Evolutionary conservation across 306 rosid species (phyloP), one percentile per base, ranked within the genome.

Genomic region (Vigna mungo): DNA sequence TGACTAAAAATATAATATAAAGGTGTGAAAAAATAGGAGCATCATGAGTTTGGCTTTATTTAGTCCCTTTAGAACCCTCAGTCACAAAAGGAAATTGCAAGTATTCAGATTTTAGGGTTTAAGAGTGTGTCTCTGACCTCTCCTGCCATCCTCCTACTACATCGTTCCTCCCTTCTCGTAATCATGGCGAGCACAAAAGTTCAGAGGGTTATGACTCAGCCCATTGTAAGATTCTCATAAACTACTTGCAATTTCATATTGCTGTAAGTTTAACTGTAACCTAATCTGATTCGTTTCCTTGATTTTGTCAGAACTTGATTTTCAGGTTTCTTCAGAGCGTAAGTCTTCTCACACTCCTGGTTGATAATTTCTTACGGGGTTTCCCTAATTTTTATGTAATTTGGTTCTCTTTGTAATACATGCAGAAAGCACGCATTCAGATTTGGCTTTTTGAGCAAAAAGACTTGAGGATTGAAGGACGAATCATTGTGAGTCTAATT

Each of bases 141-240:
- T 59, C 8, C 39, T 1, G 25, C 63, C 63, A 58, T 58, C 64
- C 4, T 23, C 63, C 6, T 23, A 0, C 37, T 8, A 39, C 9
- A 1, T 56, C 37, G 3, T 23, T 27, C 17, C 9, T 27, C 1
- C 8, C 6, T 25, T 25, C 6, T 14, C 12, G 63, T 32, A 85
- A 86, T 89, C 80, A 92, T 92, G 97, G 96, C 97, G 72, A 92
- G 97, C 86, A 90, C 97, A 76, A 92, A 92, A 82, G 97, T 92
- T 58, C 96, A 92, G 94, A 82, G 97, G 94, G 92, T 92, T 79
- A 92, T 92, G 97, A 92, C 96, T 86, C 97, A 92, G 48, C 97
- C 96, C 37, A 92, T 92, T 59, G 97, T 90, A 76, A 9, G 85
- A 62, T 66, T 55, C 70, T 54, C 78, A 32, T 59, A 17, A 8